Evolutionary conservation across 2,329 filamentous ascomycete genomes (phyloP).

Genomic region (Anisogramma anomala): DNA sequence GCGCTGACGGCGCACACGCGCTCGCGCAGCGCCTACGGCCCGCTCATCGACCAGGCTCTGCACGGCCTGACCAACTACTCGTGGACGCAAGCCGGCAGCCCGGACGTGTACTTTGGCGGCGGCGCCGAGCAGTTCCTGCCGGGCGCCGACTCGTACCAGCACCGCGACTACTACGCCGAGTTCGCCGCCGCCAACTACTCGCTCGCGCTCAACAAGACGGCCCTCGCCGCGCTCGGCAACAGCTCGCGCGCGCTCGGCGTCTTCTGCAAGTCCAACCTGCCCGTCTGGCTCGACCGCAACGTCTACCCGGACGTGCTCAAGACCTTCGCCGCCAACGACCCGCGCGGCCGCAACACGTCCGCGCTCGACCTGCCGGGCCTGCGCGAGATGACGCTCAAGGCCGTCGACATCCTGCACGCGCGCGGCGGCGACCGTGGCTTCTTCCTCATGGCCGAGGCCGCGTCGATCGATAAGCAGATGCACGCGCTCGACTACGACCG

Average conservation of each 20-base stretch:
- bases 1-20: conserved; percentile 64
- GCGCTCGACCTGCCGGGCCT: conserved; percentile 68
- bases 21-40: conserved; percentile 54
- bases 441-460: conserved; percentile 81
- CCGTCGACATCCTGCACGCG: conserved; percentile 63
- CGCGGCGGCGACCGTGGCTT: conserved; percentile 60
- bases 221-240: conserved; percentile 46
- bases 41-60: conserved; percentile 65
- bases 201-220: conserved; percentile 63
- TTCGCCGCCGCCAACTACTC: conserved; percentile 64
- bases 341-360: conserved; percentile 49
- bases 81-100: conserved; percentile 63
- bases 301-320: conserved; percentile 62
- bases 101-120: conserved; percentile 72
- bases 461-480: conserved; percentile 85
- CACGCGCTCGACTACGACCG: conserved; percentile 76
- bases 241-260: conserved; percentile 60
- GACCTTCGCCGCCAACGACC: conserved; percentile 54
- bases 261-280: conserved; percentile 63
- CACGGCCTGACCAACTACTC: conserved; percentile 69
- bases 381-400: conserved; percentile 84
- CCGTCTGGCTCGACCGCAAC: conserved; percentile 79
- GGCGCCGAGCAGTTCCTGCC: conserved; percentile 72
- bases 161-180: conserved; percentile 68
- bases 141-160: conserved; percentile 51